Evolutionary conservation across 164 flowering plant species (phyloP), one percentile per base, ranked within the genome.

Genomic region (Piper longum): DNA sequence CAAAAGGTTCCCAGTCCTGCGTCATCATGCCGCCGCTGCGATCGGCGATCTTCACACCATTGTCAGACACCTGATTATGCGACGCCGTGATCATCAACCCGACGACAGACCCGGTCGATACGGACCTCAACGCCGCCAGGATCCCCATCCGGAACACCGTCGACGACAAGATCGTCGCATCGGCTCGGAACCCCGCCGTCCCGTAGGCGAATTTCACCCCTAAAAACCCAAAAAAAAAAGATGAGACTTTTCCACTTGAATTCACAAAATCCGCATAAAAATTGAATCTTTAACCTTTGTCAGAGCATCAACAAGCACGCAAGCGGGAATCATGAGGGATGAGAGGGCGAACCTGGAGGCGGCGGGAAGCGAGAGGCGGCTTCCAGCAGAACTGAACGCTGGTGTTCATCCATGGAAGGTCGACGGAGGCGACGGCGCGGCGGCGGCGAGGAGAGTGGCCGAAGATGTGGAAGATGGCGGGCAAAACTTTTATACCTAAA

Each of bases 11-110:
- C 98, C 96, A 92, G 0, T 73, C 76, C 72, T 87, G 93, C 6
- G 91, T 76, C 68, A 92, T 75, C 98, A 92, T 88, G 2, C 91
- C 95, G 2, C 98, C 98, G 62, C 66, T 72, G 0, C 96, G 90
- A 52, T 92, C 98, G 4, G 91, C 89, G 63, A 93, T 71, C 68
- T 93, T 90, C 66, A 93, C 79, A 0, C 98, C 98, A 65, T 90
- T 90, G 54, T 93, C 97, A 0, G 88, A 79, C 6, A 81, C 83
- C 48, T 75, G 65, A 68, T 93, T 93, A 70, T 93, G 98, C 0
- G 98, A 93, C 9, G 98, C 98, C 0, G 98, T 93, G 82, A 93
- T 85, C 97, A 90, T 85, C 71, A 93, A 64, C 0, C 98, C 98
- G 16, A 83, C 73, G 39, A 76, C 78, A 3, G 91, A 77, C 43